Base-by-base conservation (phyloP, 129 eudicot genomes). In the Lactuca saligna region DNA sequence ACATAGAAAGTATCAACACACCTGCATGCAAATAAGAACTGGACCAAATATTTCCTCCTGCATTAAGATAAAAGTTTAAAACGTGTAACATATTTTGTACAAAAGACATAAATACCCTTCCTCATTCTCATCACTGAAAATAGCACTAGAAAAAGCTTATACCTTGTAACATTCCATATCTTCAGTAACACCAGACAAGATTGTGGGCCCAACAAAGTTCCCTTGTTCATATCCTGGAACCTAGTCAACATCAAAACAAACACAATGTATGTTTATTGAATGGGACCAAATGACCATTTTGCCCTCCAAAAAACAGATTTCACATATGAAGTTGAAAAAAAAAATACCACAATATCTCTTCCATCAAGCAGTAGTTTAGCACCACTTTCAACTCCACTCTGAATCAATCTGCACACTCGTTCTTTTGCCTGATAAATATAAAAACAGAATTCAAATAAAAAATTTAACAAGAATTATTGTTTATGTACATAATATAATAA, bases 81-180 rank as follows among this genome's bases (percentile, higher is more conserved):
- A 59, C 42, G 8, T 56, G 6, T 39, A 54, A 38, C 16, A 20
- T 72, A 31, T 10, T 58, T 34, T 58, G 37, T 39, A 6, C 44
- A 6, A 39, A 2, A 39, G 44, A 35, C 38, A 3, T 35, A 35
- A 6, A 35, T 6, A 1, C 29, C 29, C 29, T 25, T 25, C 29
- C 29, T 25, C 29, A 25, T 25, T 1, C 2, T 25, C 29, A 25
- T 25, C 29, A 25, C 29, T 25, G 29, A 25, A 35, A 35, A 35
- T 35, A 35, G 38, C 38, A 4, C 38, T 35, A 35, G 29, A 25
- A 35, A 35, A 35, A 35, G 6, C 38, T 35, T 35, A 34, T 79
- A 93, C 99, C 97, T 93, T 87, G 66, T 89, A 93, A 53, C 99
- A 94, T 75, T 94, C 97, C 99, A 94, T 94, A 78, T 94, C 93